Conservation (phyloP, 2,329 filamentous ascomycete species). For the Penicillium freii region DNA sequence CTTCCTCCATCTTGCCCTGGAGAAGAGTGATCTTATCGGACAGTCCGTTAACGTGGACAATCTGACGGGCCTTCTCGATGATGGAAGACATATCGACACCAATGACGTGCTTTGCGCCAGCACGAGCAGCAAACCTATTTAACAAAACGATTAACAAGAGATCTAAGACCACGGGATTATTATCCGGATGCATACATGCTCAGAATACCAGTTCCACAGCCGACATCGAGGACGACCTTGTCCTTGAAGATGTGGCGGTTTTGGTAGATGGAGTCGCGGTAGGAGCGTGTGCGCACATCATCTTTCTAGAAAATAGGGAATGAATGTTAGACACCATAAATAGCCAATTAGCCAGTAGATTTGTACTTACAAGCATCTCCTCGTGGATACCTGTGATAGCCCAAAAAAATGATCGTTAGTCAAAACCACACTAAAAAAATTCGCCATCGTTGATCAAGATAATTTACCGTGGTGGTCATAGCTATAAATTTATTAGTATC, state of each 20-base stretch:
- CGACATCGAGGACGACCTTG: slow-evolving; percentile 93
- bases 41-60: slow-evolving; percentile 88
- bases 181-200: slow-evolving; percentile 70
- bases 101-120: slow-evolving; percentile 96
- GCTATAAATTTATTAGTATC: slow-evolving; percentile 50
- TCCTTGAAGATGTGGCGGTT: slow-evolving; percentile 93
- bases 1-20: slow-evolving; percentile 99
- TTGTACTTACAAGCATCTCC: slow-evolving; percentile 84
- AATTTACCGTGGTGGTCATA: slow-evolving; percentile 94
- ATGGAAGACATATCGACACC: slow-evolving; percentile 99
- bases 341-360: slow-evolving; percentile 6
- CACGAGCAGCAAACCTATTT: slow-evolving; percentile 87
- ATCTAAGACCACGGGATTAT: slow-evolving; percentile 14
- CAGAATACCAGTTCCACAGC: slow-evolving; percentile 94
- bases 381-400: slow-evolving; percentile 76
- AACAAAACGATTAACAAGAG: slow-evolving; percentile 13
- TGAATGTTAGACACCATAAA: neutral
- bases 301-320: slow-evolving; percentile 68
- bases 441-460: slow-evolving; percentile 20
- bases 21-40: slow-evolving; percentile 94
- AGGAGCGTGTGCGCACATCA: slow-evolving; percentile 92
- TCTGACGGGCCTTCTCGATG: slow-evolving; percentile 96
- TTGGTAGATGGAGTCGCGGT: slow-evolving; percentile 96
- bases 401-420: slow-evolving; percentile 28
- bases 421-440: slow-evolving; percentile 11